Evolutionary conservation across 805 yeast genomes (phyloP).

Genomic region (Candida yuanshanica): DNA sequence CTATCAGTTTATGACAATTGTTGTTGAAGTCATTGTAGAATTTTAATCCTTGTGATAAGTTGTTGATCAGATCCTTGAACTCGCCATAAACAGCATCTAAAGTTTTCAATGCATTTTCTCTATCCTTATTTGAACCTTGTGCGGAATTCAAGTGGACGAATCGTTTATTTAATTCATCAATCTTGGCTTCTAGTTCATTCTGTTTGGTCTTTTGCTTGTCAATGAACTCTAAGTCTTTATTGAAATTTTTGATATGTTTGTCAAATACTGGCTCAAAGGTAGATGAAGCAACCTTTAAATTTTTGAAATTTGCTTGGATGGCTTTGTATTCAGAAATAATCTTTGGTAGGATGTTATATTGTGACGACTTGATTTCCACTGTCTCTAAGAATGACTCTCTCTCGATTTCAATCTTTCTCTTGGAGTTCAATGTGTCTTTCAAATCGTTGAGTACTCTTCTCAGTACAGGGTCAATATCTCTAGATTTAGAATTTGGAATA

Average conservation of each 20-base stretch:
- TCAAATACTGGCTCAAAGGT: conserved; percentile 37
- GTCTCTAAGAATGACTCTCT: conserved; percentile 36
- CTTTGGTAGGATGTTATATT: conserved; percentile 45
- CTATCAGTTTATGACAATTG: conserved; percentile 38
- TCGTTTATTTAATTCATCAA: conserved; percentile 29
- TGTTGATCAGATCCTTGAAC: conserved; percentile 45
- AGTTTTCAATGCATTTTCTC: conserved; percentile 46
- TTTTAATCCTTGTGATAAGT: conserved; percentile 60
- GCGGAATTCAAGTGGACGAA: conserved; percentile 19
- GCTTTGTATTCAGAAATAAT: conserved; percentile 43
- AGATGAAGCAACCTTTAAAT: conserved; percentile 21
- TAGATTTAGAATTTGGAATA: conserved; percentile 28
- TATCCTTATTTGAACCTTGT: conserved; percentile 14
- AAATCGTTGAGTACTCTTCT: conserved; percentile 31
- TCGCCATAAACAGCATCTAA: conserved; percentile 29
- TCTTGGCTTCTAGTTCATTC: conserved; percentile 30
- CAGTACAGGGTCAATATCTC: conserved; percentile 29
- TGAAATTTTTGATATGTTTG: conserved; percentile 41
- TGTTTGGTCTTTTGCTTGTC: conserved; percentile 36
- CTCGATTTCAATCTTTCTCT: conserved; percentile 32
- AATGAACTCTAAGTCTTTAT: conserved; percentile 43
- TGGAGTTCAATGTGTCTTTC: conserved; percentile 21
- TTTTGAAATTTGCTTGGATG: conserved; percentile 13
- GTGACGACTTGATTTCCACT: conserved; percentile 39
- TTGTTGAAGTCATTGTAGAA: conserved; percentile 62